Evolutionary conservation across 331 rosid species (phyloP), one percentile per base, ranked within the genome.

Genomic region (Rosa hybrid): DNA sequence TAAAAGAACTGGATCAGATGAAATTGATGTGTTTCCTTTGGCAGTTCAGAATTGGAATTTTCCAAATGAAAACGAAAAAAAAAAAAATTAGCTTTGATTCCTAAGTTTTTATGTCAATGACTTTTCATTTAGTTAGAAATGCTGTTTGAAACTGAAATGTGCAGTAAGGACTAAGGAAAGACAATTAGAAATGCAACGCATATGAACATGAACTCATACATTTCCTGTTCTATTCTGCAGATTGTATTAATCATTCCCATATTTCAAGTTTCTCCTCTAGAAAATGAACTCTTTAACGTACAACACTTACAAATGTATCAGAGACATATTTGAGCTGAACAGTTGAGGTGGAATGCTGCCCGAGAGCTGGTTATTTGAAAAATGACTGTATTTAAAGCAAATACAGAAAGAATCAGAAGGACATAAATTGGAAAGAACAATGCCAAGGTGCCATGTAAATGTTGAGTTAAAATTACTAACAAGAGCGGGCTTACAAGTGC

Each of bases 401-500:
- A 51, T 17, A 42, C 70, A 71, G 45, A 75, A 68, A 76, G 30
- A 41, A 82, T 76, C 81, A 80, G 85, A 81, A 80, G 42, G 46
- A 30, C 56, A 46, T 13, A 1, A 57, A 23, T 41, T 7, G 34
- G 9, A 30, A 20, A 6, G n/a, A 59, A 49, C 45, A 68, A 67
- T 59, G 1, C 12, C 9, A 65, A 8, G 45, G 13, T 5, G 12
- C 12, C 12, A 2, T 44, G 4, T 20, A 38, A 8, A 27, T 14
- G 13, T 50, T 3, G 14, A 45, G 8, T 20, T 2, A 81, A 17
- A 27, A 7, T 50, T 25, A 84, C 81, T 68, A 75, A 14, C 42
- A 13, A 23, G 54, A 11, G 49, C n/a, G 79, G 67, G 72, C 97
- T 51, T 93, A 93, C 98, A 93, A 91, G 88, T 93, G 98, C 39